Evolutionary conservation across 2,329 filamentous ascomycete genomes (phyloP).

Genomic region (Hymenoscyphus repandus): DNA sequence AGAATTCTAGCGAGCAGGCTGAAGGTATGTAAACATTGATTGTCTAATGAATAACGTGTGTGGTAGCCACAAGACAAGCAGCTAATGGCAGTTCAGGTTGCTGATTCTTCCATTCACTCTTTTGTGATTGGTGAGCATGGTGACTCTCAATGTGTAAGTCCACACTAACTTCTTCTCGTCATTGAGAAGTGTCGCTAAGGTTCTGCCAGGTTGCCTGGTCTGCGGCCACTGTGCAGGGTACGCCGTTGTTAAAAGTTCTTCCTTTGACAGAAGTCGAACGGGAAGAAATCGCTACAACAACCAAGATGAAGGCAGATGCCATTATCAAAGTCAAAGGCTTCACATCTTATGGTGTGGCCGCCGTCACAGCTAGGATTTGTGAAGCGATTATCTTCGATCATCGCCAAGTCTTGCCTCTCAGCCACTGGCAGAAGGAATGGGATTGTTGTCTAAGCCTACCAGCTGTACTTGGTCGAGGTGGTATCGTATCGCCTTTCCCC

Average conservation of each 20-base stretch:
- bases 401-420: slow-evolving; percentile 41
- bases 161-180: background rate
- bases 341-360: slow-evolving; percentile 45
- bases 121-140: slow-evolving; percentile 46
- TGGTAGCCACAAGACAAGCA: slow-evolving; percentile 7
- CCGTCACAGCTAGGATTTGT: slow-evolving; percentile 43
- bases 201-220: slow-evolving; percentile 31
- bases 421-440: slow-evolving; percentile 42
- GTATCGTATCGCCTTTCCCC: slow-evolving; percentile 35
- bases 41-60: background rate
- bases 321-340: slow-evolving; percentile 47
- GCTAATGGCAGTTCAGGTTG: slow-evolving; percentile 19
- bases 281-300: slow-evolving; percentile 37
- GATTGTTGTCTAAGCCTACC: slow-evolving; percentile 46
- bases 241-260: slow-evolving; percentile 35
- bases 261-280: slow-evolving; percentile 28
- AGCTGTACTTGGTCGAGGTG: slow-evolving; percentile 42
- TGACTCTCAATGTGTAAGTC: slow-evolving; percentile 38
- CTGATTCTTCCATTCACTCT: slow-evolving; percentile 33
- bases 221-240: slow-evolving; percentile 39
- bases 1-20: slow-evolving; percentile 38
- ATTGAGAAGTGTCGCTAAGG: background rate
- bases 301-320: slow-evolving; percentile 40
- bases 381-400: slow-evolving; percentile 45
- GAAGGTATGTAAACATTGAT: slow-evolving; percentile 33